Evolutionary conservation across 306 rosid genomes (phyloP), one percentile per base, ranked within the genome.

Genomic region (Quercus parvula): DNA sequence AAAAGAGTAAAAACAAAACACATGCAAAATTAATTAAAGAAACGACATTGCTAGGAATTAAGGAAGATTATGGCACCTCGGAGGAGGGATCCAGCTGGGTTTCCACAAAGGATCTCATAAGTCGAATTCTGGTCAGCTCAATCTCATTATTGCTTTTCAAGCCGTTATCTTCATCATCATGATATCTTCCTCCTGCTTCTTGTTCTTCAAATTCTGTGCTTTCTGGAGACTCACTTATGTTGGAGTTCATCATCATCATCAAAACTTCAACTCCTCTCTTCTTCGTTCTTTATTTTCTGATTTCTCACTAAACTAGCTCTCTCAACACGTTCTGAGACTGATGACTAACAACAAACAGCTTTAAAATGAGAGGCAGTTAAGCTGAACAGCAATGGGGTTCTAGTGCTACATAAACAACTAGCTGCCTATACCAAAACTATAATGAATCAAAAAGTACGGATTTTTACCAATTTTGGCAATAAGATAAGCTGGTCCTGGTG

Each of bases 61-160:
- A 61, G 7, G 33, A 61, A 9, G 67, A 61, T 7, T 24, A 24
- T 24, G 15, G 0, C 2, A 75, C 84, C 76, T 81, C 46, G 76
- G 80, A 69, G 57, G 80, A 81, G 54, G 84, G 79, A 57, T 81
- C 80, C 70, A 22, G 24, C 24, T 75, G 76, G 9, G n/a, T 33
- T 70, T 81, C 80, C 13, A 75, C 80, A 69, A 58, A 30, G 28
- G 44, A 76, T 81, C 84, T 75, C 80, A 81, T 81, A 0, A 81
- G 71, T 15, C 46, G 67, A 58, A 10, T 58, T 75, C 70, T 81
- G 62, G 55, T 31, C 24, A 44, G 63, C 75, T 75, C 76, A 24
- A 28, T 62, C 56, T 68, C 51, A 30, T 70, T 61, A 24, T 31
- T 49, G 18, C 14, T 57, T 71, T 78, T 49, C 24, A 62, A 28